Evolutionary conservation across 148 eudicot species (phyloP).

Genomic region (Agrostemma githago): DNA sequence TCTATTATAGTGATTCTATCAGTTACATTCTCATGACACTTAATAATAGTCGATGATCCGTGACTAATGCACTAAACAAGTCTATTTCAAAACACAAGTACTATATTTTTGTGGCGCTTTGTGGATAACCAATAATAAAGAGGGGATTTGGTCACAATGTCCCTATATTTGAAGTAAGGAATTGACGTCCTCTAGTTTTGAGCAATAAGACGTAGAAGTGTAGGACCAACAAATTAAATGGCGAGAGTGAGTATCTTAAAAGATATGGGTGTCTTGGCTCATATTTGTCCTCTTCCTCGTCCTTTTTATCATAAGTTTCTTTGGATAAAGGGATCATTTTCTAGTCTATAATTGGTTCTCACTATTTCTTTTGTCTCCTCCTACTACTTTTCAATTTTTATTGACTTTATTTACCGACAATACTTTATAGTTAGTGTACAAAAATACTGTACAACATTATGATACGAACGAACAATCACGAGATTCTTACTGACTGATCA

Average conservation of each 20-base stretch:
- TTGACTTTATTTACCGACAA: not conserved
- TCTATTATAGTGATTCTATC: too few relatives aligned
- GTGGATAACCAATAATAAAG: not conserved
- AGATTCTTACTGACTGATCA: too few relatives aligned
- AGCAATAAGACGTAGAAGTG: not conserved
- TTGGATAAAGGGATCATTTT: not conserved
- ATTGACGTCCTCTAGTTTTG: not conserved
- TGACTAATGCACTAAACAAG: too few relatives aligned
- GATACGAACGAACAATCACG: too few relatives aligned
- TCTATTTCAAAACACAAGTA: too few relatives aligned
- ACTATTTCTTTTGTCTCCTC: not conserved
- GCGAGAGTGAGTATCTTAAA: not conserved
- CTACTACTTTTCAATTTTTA: not conserved
- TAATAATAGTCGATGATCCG: too few relatives aligned
- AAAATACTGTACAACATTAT: too few relatives aligned
- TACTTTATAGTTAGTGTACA: too few relatives aligned
- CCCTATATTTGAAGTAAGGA: not conserved
- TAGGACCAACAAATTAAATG: not conserved
- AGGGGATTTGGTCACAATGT: constrained; percentile 7
- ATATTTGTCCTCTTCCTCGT: not conserved
- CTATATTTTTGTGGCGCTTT: not conserved
- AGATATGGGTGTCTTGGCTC: constrained; percentile 14
- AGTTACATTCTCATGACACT: too few relatives aligned
- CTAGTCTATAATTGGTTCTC: constrained; percentile 2
- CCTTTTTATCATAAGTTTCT: not conserved